phyloP scores from a whole-genome alignment of 2,329 filamentous ascomycete genomes.

The Teratosphaeria destructans region DNA sequence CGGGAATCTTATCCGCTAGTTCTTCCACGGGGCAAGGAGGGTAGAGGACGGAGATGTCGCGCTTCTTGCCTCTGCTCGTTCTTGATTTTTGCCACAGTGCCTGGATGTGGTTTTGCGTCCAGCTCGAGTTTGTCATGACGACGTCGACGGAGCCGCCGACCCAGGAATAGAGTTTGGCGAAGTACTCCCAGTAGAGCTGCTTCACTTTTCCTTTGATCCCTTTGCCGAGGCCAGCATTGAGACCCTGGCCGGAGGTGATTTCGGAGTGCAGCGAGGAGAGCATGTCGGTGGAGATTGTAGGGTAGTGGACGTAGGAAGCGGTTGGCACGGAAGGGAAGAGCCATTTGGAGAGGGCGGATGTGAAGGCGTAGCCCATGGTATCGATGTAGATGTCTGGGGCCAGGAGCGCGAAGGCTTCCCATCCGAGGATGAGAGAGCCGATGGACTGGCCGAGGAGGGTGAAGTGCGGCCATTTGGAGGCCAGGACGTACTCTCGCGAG shows the following conservation, averaged over 20 bases:
- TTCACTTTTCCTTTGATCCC: slow-evolving; percentile 64
- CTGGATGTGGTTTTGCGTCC: slow-evolving; percentile 79
- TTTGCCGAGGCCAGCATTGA: slow-evolving; percentile 73
- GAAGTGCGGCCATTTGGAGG: slow-evolving; percentile 81
- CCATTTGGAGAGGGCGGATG: slow-evolving; percentile 69
- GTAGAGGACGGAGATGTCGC: slow-evolving; percentile 67
- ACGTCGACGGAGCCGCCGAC: slow-evolving; percentile 78
- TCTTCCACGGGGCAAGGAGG: slow-evolving; percentile 86
- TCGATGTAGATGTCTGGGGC: slow-evolving; percentile 92
- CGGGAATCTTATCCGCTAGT: slow-evolving; percentile 61
- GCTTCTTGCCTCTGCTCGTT: slow-evolving; percentile 38
- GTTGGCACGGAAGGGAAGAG: slow-evolving; percentile 75
- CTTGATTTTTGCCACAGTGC: slow-evolving; percentile 58
- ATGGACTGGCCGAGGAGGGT: slow-evolving; percentile 90
- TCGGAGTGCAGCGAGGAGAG: slow-evolving; percentile 60
- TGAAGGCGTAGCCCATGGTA: slow-evolving; percentile 96
- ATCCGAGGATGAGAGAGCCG: slow-evolving; percentile 76
- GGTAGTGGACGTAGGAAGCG: slow-evolving; percentile 92
- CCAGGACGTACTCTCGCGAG: slow-evolving; percentile 74
- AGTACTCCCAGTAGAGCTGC: slow-evolving; percentile 73
- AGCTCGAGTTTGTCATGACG: slow-evolving; percentile 95
- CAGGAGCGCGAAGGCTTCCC: slow-evolving; percentile 85
- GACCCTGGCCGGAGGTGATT: slow-evolving; percentile 46
- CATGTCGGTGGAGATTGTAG: slow-evolving; percentile 98
- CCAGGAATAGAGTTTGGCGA: slow-evolving; percentile 71